These are phyloP conservation scores for Diaporthe australafricana DNA, from an alignment of 2,329 filamentous ascomycete genomes.

Conservation along the genomic window DNA sequence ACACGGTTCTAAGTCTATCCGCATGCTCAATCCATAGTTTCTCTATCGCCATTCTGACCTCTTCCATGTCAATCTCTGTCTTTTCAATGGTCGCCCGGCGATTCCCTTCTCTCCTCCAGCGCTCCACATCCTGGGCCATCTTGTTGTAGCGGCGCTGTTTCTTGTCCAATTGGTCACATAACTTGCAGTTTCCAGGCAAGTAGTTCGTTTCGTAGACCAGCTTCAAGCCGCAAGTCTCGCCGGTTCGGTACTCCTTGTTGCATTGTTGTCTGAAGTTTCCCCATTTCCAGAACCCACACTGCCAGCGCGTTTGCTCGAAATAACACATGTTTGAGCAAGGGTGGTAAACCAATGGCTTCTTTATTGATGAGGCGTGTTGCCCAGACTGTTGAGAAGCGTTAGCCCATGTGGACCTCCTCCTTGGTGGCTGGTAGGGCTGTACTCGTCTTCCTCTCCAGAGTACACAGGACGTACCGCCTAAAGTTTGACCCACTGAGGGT, in stretches of 20 bases:
- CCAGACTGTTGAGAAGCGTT: conserved; percentile 15
- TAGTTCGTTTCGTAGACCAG: conserved; percentile 81
- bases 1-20: conserved; percentile 51
- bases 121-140: conserved; percentile 78
- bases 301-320: conserved; percentile 89
- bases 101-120: conserved; percentile 83
- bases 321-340: conserved; percentile 79
- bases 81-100: conserved; percentile 78
- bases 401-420: conserved; percentile 16
- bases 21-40: conserved; percentile 56
- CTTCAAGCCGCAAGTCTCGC: conserved; percentile 96
- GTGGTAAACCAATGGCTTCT: conserved; percentile 9
- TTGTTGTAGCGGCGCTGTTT: conserved; percentile 81
- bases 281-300: conserved; percentile 95
- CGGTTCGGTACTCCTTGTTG: conserved; percentile 93
- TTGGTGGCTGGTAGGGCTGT: not conserved
- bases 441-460: not conserved
- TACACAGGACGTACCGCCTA: conserved; percentile 9
- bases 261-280: conserved; percentile 93
- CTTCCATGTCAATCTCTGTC: conserved; percentile 75
- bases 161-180: conserved; percentile 90
- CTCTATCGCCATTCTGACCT: conserved; percentile 71
- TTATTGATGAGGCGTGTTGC: conserved; percentile 19
- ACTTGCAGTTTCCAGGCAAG: conserved; percentile 76
- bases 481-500: conserved; percentile 17